phyloP scores from a whole-genome alignment of 441 rosid species.

The Francoa sonchifolia region DNA sequence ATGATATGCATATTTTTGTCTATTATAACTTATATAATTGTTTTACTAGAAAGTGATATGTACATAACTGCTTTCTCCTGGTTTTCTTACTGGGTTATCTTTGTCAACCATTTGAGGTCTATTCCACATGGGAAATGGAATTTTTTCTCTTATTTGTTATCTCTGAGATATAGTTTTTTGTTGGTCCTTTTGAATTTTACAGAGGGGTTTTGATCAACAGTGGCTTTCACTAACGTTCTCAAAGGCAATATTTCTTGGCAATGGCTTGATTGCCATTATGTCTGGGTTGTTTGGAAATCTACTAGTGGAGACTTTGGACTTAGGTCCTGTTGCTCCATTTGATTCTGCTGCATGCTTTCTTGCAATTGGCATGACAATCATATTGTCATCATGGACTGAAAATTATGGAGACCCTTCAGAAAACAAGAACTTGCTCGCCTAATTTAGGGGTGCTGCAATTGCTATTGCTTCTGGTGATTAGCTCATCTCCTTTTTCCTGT shows the following conservation, averaged over 20 bases:
- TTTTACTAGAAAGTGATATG: too few species aligned
- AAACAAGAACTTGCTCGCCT: slow-evolving; percentile 75
- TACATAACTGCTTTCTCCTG: too few species aligned
- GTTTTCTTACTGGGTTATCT: too few species aligned
- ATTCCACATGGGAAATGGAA: too few species aligned
- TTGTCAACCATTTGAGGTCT: too few species aligned
- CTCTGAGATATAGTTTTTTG: too few species aligned
- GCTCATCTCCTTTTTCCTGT: too few species aligned
- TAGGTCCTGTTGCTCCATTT: slow-evolving; percentile 95
- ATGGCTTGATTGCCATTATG: slow-evolving; percentile 88
- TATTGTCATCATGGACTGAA: slow-evolving; percentile 79
- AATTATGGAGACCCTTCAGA: slow-evolving; percentile 88
- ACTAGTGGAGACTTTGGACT: slow-evolving; percentile 61
- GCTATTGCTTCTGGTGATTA: slow-evolving; percentile 99
- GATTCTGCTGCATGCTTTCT: slow-evolving; percentile 97
- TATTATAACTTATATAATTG: too few species aligned
- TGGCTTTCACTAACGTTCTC: slow-evolving; percentile 93
- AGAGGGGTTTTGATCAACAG: slow-evolving; percentile 91
- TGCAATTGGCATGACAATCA: slow-evolving; percentile 85
- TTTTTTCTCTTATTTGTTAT: too few species aligned
- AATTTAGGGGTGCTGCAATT: slow-evolving; percentile 84
- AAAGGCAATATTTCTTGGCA: slow-evolving; percentile 92
- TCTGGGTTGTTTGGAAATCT: slow-evolving; percentile 84
- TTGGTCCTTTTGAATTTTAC: slow-evolving; percentile 8
- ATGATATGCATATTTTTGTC: too few species aligned